Evolutionary conservation across 108 stramenopile genomes (phyloP).

Genomic region (Mayamaea pseudoterrestris): DNA sequence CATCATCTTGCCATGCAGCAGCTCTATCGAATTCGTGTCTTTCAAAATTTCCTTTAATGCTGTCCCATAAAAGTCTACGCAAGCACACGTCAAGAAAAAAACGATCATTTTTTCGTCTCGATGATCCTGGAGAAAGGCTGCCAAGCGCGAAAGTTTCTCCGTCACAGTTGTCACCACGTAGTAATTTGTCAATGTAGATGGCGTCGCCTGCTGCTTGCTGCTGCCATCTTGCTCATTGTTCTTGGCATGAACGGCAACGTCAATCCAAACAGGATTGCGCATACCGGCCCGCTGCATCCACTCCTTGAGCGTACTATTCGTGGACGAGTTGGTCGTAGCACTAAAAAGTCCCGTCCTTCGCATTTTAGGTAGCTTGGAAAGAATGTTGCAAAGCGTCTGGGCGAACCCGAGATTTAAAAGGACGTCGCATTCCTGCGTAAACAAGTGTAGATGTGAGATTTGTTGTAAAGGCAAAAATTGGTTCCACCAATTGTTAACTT

Average conservation of each 20-base stretch:
- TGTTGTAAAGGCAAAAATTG: no score
- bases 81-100: slow-evolving; percentile 94
- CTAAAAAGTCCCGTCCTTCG: slow-evolving; percentile 94
- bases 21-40: slow-evolving; percentile 42
- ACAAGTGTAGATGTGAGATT: no score
- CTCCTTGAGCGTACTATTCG: slow-evolving; percentile 53
- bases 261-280: slow-evolving; percentile 92
- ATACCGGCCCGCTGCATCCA: slow-evolving; percentile 85
- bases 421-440: slow-evolving; percentile 95
- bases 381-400: slow-evolving; percentile 69
- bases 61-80: slow-evolving; percentile 87
- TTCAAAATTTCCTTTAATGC: slow-evolving; percentile 39
- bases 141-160: slow-evolving; percentile 73
- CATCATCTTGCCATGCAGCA: slow-evolving; percentile 90
- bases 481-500: no score
- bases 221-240: background rate
- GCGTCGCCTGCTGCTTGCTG: slow-evolving; percentile 24
- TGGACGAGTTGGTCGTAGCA: slow-evolving; percentile 80
- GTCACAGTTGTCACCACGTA: slow-evolving; percentile 71
- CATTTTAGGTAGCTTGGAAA: slow-evolving; percentile 84
- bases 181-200: slow-evolving; percentile 84
- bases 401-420: slow-evolving; percentile 91
- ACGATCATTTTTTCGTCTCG: slow-evolving; percentile 82
- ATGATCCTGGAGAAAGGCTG: slow-evolving; percentile 68
- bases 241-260: slow-evolving; percentile 59